These are phyloP conservation scores for Cynanchum wilfordii DNA, from an alignment of 257 asterid species.

Conservation along the genomic window DNA sequence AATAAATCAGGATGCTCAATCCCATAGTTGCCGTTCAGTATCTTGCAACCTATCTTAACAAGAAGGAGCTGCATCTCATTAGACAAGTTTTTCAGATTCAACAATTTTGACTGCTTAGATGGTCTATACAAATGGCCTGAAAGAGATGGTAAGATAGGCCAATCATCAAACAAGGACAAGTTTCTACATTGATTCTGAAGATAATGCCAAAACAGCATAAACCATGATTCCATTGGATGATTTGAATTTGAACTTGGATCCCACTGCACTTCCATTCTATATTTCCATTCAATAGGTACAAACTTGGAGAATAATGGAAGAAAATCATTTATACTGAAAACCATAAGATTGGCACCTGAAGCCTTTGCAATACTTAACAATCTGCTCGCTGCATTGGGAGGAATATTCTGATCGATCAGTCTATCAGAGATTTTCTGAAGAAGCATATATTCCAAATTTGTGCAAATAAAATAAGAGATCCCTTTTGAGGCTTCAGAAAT, in stretches of 20 bases:
- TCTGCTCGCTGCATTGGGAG: constrained; percentile 48
- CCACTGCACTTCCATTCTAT: constrained; percentile 60
- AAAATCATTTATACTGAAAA: constrained; percentile 52
- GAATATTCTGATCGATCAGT: constrained; percentile 67
- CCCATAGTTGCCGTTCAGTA: constrained; percentile 52
- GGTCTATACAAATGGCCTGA: constrained; percentile 74
- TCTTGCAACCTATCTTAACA: constrained; percentile 76
- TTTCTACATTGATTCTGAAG: constrained; percentile 55
- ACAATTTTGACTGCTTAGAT: constrained; percentile 51
- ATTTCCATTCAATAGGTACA: constrained; percentile 80
- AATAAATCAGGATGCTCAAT: constrained; percentile 64
- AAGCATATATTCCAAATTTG: constrained; percentile 65
- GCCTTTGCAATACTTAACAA: constrained; percentile 67
- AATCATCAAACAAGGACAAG: constrained; percentile 68
- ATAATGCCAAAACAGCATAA: constrained; percentile 78
- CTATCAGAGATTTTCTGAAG: constrained; percentile 59
- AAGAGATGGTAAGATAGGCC: constrained; percentile 88
- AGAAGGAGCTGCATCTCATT: constrained; percentile 60
- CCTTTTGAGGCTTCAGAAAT: constrained; percentile 51
- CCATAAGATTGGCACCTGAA: constrained; percentile 66
- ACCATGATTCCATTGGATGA: constrained; percentile 73
- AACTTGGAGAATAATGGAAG: constrained; percentile 52
- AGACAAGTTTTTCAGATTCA: constrained; percentile 54
- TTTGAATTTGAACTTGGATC: constrained; percentile 50
- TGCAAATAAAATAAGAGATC: constrained; percentile 66